Evolutionary conservation across 176 grass and related monocot genomes (phyloP).

Genomic region (Alloteropsis semialata): DNA sequence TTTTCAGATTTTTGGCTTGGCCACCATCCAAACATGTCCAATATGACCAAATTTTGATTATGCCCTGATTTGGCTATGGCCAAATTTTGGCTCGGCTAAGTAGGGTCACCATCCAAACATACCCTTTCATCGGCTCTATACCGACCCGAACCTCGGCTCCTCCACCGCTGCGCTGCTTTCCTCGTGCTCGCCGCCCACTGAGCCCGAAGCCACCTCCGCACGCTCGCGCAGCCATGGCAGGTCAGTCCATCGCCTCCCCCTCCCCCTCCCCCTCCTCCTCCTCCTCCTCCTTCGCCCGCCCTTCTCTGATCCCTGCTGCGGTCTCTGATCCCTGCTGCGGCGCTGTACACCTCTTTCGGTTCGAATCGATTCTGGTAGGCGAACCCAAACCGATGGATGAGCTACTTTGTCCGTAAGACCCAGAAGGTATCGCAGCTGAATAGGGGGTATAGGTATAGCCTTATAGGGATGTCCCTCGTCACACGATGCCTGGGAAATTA

Average conservation of each 20-base stretch:
- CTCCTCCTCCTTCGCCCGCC: no score
- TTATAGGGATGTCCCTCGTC: neutral
- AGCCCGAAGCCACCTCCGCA: slow-evolving; percentile 9
- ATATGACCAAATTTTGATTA: no score
- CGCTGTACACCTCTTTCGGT: neutral
- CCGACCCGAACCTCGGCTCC: no score
- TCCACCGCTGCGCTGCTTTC: neutral
- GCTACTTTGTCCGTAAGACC: neutral
- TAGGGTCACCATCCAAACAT: no score
- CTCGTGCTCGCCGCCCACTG: slow-evolving; percentile 13
- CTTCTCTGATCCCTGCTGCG: no score
- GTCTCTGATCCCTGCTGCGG: neutral
- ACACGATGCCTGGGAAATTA: neutral
- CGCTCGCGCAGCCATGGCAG: slow-evolving; percentile 15
- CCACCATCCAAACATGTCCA: no score
- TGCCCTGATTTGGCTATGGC: no score
- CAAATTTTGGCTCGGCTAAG: no score
- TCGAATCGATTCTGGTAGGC: neutral
- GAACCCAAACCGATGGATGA: neutral
- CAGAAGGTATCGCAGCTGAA: neutral
- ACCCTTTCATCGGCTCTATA: no score
- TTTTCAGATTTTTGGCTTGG: no score
- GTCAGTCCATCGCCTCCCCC: slow-evolving; percentile 23
- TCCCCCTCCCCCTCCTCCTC: neutral
- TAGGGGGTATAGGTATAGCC: neutral